A percentile compares a stretch with the other conserved stretches of the same genome.
These are phyloP conservation scores for Pichia norvegensis DNA, from an alignment of 1,139 yeast species.

Conservation along the genomic window DNA sequence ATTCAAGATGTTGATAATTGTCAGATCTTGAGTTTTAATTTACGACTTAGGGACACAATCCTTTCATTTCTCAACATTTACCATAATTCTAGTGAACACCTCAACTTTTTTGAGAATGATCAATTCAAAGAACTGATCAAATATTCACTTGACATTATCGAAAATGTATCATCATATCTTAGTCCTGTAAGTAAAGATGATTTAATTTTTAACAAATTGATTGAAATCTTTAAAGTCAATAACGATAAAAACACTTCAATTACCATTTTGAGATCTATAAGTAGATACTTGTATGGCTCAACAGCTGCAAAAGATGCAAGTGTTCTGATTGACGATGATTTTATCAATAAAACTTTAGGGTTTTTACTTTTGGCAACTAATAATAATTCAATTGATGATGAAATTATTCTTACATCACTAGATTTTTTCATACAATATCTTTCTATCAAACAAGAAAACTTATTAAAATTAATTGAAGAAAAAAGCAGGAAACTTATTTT, in stretches of 20 bases:
- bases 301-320: conserved; percentile 34
- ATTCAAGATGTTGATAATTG: conserved; percentile 81
- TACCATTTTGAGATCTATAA: conserved; percentile 46
- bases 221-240: conserved; percentile 38
- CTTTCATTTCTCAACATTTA: conserved; percentile 35
- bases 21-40: conserved; percentile 59
- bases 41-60: conserved; percentile 43
- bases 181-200: conserved; percentile 65
- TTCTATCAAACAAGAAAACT: conserved; percentile 19
- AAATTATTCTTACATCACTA: conserved; percentile 52
- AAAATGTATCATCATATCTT: conserved; percentile 74
- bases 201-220: conserved; percentile 46
- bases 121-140: conserved; percentile 53
- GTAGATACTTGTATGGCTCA: conserved; percentile 42
- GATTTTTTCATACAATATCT: conserved; percentile 65
- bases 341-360: conserved; percentile 38
- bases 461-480: conserved; percentile 9
- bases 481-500: conserved; percentile 41
- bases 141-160: conserved; percentile 73
- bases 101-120: conserved; percentile 21
- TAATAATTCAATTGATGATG: conserved; percentile 36
- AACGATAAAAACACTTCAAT: conserved; percentile 51
- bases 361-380: conserved; percentile 34
- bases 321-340: conserved; percentile 32
- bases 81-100: conserved; percentile 7